These are phyloP conservation scores for Geosmithia putterillii DNA, from an alignment of 2,329 filamentous ascomycete species.

Conservation along the genomic window DNA sequence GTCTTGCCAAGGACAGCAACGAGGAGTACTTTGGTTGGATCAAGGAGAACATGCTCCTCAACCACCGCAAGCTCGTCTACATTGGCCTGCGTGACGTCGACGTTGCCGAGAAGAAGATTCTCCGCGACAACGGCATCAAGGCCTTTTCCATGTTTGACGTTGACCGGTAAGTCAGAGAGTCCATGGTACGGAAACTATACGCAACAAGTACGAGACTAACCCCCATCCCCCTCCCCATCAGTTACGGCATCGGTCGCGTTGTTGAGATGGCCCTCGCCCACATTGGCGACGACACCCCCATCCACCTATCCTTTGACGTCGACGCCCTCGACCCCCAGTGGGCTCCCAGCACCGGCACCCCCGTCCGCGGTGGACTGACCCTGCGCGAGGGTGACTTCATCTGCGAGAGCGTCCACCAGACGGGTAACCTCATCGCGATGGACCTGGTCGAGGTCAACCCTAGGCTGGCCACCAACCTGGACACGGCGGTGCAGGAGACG, in stretches of 20 bases:
- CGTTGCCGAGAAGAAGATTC: conserved; percentile 80
- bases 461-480: conserved; percentile 46
- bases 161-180: conserved; percentile 47
- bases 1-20: conserved; percentile 63
- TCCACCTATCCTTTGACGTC: conserved; percentile 94
- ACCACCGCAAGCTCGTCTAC: conserved; percentile 81
- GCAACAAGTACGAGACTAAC: background rate
- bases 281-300: conserved; percentile 87
- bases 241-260: conserved; percentile 85
- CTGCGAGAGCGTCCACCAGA: conserved; percentile 75
- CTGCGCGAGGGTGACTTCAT: conserved; percentile 95
- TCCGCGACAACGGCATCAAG: conserved; percentile 81
- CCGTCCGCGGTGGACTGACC: conserved; percentile 85
- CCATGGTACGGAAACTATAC: background rate
- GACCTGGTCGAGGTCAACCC: conserved; percentile 79
- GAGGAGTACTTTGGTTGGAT: conserved; percentile 88
- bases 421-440: conserved; percentile 65
- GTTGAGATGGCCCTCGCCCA: conserved; percentile 98
- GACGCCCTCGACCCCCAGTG: conserved; percentile 93
- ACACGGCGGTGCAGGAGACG: conserved; percentile 67
- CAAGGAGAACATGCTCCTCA: conserved; percentile 55
- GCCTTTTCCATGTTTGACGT: conserved; percentile 99
- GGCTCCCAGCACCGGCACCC: conserved; percentile 91
- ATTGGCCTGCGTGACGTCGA: conserved; percentile 93
- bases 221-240: conserved; percentile 15